A percentile compares a stretch with the other conserved stretches of the same genome.
phyloP scores from a whole-genome alignment of 2,329 filamentous ascomycete genomes.

The Colletotrichum nymphaeae region DNA sequence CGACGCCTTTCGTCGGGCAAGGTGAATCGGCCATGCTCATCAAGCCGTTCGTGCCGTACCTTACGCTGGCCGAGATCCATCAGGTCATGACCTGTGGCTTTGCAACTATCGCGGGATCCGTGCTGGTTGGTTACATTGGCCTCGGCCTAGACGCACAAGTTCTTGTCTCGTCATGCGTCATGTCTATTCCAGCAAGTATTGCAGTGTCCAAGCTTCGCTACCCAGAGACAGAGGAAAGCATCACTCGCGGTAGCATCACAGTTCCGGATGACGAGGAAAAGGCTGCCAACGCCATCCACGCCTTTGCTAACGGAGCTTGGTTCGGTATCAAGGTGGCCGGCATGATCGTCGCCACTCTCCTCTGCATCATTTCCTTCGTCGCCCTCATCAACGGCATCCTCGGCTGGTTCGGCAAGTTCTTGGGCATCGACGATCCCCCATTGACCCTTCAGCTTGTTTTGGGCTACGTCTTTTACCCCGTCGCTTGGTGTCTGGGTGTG shows the following conservation, averaged over 20 bases:
- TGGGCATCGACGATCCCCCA: conserved; percentile 67
- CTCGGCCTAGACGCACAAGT: conserved; percentile 78
- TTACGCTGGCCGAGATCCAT: conserved; percentile 79
- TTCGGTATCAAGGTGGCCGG: conserved; percentile 80
- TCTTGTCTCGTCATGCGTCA: conserved; percentile 79
- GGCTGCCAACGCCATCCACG: conserved; percentile 75
- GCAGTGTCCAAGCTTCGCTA: conserved; percentile 79
- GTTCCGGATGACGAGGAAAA: conserved; percentile 74
- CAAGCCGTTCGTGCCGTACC: conserved; percentile 76
- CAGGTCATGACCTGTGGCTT: conserved; percentile 83
- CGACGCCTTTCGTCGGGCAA: conserved; percentile 83
- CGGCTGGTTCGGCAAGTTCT: conserved; percentile 79
- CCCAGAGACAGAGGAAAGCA: conserved; percentile 78
- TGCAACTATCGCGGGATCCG: conserved; percentile 79
- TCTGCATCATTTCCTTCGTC: conserved; percentile 79
- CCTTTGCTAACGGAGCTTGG: conserved; percentile 81
- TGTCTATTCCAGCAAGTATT: conserved; percentile 81
- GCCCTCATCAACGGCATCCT: conserved; percentile 75
- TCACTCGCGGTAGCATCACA: conserved; percentile 76
- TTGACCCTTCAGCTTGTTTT: conserved; percentile 77
- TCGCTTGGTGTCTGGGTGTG: conserved; percentile 79
- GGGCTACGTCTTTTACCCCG: conserved; percentile 77
- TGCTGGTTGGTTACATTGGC: conserved; percentile 77
- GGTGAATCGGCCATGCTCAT: conserved; percentile 84
- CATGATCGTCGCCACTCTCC: conserved; percentile 77